Evolutionary conservation across 2,329 filamentous ascomycete genomes (phyloP), one percentile per base, ranked within the genome.

Genomic region (Botryotinia globosa): DNA sequence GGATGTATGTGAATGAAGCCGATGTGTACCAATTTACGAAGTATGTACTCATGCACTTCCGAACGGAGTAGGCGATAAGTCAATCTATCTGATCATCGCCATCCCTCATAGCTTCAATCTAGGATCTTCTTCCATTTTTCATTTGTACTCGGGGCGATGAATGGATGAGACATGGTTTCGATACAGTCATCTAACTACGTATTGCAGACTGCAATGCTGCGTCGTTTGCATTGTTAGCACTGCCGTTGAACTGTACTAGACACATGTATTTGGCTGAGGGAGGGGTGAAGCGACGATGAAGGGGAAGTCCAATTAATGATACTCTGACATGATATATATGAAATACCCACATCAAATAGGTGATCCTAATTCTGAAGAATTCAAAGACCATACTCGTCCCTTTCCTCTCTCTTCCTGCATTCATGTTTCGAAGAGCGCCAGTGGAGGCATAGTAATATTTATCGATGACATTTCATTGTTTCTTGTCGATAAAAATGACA

Each of bases 131-230:
- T 42, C 48, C 34, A 42, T 67, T 42, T 42, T 56, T 42, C 48
- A 56, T 54, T 7, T 56, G 48, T 68, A 42, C 65, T 56, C 65
- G 65, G 65, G 65, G 37, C 54, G 48, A 64, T 45, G 6, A 32
- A 66, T 42, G 34, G 64, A 37, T 29, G 18, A 3, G 32, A 44
- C 37, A 63, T 44, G 61, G 61, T 63, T 29, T 56, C 29, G 44
- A 39, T n/a, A 51, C 44, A 44, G 34, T 69, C 67, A 61, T 48
- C 51, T 12, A 56, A 22, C 39, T 69, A 48, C 42, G 58, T 62
- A 62, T 56, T 62, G 56, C 67, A 69, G n/a, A 16, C 48, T 68
- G 45, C 65, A 22, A 54, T 70, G 56, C 68, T 63, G 54, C 44
- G 29, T 54, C 48, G 48, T n/a, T n/a, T 54, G 25, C 48, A 54